These are phyloP conservation scores for Termitomyces titanicus DNA, from an alignment of 768 basidiomycete genomes.

Conservation along the genomic window DNA sequence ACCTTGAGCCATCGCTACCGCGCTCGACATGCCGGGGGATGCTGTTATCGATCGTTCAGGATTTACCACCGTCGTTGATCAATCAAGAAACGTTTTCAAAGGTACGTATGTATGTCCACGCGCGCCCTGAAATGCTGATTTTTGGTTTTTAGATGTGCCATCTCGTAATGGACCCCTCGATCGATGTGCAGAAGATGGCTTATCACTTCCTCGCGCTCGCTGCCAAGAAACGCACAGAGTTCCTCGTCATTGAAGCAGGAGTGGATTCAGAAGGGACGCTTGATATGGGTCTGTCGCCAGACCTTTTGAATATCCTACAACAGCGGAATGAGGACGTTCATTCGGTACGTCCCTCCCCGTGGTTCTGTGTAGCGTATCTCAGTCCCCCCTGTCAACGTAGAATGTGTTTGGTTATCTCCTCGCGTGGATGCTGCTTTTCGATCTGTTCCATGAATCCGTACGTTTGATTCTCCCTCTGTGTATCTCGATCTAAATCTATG, in stretches of 20 bases:
- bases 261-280: conserved; percentile 63
- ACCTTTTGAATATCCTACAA: conserved; percentile 64
- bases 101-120: conserved; percentile 31
- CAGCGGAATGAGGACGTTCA: conserved; percentile 33
- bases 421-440: conserved; percentile 87
- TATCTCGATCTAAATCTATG: no score
- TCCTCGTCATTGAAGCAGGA: conserved; percentile 83
- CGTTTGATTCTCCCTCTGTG: conserved; percentile 20
- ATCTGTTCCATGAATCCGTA: conserved; percentile 81
- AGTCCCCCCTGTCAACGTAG: conserved; percentile 23
- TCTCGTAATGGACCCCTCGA: conserved; percentile 61
- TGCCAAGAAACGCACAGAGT: conserved; percentile 71
- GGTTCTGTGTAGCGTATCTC: no score
- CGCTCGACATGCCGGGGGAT: conserved; percentile 65
- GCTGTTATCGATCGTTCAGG: conserved; percentile 64
- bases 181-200: conserved; percentile 70
- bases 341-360: conserved; percentile 24
- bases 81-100: conserved; percentile 61
- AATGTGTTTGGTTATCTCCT: conserved; percentile 68
- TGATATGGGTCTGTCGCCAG: conserved; percentile 56
- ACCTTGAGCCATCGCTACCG: conserved; percentile 43
- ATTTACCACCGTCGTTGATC: conserved; percentile 60
- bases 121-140: background rate
- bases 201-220: conserved; percentile 71
- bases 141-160: conserved; percentile 67